A percentile compares a stretch with the other conserved stretches of the same genome.
These are phyloP conservation scores for Fusarium sororula DNA, from an alignment of 2,329 filamentous ascomycete species.

Conservation along the genomic window DNA sequence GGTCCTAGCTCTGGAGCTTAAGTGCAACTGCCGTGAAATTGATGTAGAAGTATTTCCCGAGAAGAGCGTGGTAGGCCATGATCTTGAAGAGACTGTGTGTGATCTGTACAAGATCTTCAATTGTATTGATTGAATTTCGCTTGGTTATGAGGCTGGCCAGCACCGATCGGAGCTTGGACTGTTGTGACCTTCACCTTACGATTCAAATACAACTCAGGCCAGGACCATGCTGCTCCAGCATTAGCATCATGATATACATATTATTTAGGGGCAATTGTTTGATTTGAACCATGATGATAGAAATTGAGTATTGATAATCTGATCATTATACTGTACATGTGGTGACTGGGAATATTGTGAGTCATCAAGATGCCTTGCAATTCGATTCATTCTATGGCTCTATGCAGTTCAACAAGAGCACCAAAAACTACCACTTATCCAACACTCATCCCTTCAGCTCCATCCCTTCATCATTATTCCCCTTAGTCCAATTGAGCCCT, in stretches of 20 bases:
- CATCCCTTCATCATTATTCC: neutral
- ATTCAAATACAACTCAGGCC: neutral
- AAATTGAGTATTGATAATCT: too few species aligned
- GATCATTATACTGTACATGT: rapidly evolving
- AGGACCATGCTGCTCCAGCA: neutral
- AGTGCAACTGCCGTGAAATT: neutral
- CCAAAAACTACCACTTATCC: neutral
- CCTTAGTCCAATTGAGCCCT: neutral
- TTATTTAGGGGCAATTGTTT: too few species aligned
- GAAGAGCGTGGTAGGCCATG: rapidly evolving
- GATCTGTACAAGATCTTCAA: rapidly evolving
- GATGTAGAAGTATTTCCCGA: neutral
- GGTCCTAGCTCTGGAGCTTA: conserved; percentile 1
- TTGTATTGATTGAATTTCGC: neutral
- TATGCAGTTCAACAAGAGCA: neutral
- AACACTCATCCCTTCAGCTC: neutral
- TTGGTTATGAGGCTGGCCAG: neutral
- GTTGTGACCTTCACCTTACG: neutral
- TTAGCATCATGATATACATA: neutral
- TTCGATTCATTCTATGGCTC: neutral
- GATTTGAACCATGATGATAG: rapidly evolving
- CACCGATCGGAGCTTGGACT: neutral
- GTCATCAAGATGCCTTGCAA: neutral
- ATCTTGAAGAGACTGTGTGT: too few species aligned
- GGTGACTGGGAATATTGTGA: neutral